Evolutionary conservation across 2,329 filamentous ascomycete species (phyloP).

Genomic region (Penicillium sp.): DNA sequence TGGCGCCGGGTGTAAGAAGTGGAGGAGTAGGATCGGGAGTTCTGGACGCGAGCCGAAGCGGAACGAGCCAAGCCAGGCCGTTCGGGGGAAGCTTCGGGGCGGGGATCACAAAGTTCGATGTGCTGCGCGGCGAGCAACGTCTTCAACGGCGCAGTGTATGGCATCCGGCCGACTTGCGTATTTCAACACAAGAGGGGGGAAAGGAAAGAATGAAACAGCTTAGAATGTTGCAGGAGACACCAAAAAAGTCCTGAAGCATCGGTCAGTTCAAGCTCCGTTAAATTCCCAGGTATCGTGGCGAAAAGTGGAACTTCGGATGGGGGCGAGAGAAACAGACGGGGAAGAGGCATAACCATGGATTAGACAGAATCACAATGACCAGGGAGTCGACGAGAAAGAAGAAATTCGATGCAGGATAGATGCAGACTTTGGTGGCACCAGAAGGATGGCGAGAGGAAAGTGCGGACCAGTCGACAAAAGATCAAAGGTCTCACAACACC

Average conservation of each 20-base stretch:
- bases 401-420: constrained; percentile 15
- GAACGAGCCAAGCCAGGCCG: constrained; percentile 18
- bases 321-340: constrained; percentile 9
- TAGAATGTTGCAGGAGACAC: constrained; percentile 7
- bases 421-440: constrained; percentile 20
- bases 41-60: constrained; percentile 39
- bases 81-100: constrained; percentile 20
- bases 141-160: constrained; percentile 48
- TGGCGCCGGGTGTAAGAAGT: constrained; percentile 58
- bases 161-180: constrained; percentile 43
- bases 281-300: constrained; percentile 11
- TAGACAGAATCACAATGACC: constrained; percentile 9
- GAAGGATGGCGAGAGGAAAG: constrained; percentile 13
- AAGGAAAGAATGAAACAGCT: constrained; percentile 6
- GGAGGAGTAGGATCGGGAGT: constrained; percentile 54
- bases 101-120: constrained; percentile 49
- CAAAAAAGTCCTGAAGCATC: constrained; percentile 7
- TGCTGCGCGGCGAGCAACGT: constrained; percentile 50
- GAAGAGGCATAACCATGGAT: constrained; percentile 14
- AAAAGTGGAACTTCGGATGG: constrained; percentile 2
- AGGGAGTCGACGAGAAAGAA: constrained; percentile 1
- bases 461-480: constrained; percentile 11
- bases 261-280: constrained; percentile 11
- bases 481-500: constrained; percentile 20
- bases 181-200: constrained; percentile 25